phyloP scores from a whole-genome alignment of 495 filamentous ascomycete species.

The Parachaetomium inaequale region DNA sequence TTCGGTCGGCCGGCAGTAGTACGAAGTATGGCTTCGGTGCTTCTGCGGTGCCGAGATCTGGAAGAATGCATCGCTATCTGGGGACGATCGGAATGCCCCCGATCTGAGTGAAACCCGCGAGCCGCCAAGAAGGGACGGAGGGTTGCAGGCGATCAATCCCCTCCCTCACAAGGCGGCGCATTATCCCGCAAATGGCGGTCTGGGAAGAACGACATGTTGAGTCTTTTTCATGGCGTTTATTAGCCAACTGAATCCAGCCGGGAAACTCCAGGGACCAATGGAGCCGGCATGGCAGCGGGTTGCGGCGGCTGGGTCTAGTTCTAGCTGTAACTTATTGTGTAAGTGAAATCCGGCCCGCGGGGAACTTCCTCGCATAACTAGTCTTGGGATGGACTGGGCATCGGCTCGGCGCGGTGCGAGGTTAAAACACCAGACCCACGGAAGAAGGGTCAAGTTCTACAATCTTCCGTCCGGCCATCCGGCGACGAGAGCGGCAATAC shows the following conservation, averaged over 20 bases:
- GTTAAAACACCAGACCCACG: background rate
- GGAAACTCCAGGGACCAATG: background rate
- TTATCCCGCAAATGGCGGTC: conserved; percentile 32
- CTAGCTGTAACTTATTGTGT: background rate
- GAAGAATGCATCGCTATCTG: background rate
- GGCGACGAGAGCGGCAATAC: background rate
- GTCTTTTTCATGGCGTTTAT: conserved; percentile 2
- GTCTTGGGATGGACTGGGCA: conserved; percentile 1
- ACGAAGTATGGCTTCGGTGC: background rate
- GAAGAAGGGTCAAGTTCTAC: background rate
- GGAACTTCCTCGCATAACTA: conserved; percentile 6
- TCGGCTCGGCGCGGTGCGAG: background rate
- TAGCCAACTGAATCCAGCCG: conserved; percentile 7
- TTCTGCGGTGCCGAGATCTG: conserved; percentile 18
- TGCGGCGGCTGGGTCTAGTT: background rate
- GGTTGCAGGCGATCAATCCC: background rate
- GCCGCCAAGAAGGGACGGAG: background rate
- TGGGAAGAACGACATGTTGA: conserved; percentile 17
- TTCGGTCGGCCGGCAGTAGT: background rate
- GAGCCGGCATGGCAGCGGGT: background rate
- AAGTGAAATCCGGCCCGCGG: background rate
- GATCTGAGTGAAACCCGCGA: background rate
- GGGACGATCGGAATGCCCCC: conserved; percentile 3
- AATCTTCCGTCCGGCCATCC: background rate
- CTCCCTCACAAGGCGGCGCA: background rate